These are phyloP conservation scores for Termitomyces sp. DNA, from an alignment of 768 basidiomycete genomes.

Conservation along the genomic window DNA sequence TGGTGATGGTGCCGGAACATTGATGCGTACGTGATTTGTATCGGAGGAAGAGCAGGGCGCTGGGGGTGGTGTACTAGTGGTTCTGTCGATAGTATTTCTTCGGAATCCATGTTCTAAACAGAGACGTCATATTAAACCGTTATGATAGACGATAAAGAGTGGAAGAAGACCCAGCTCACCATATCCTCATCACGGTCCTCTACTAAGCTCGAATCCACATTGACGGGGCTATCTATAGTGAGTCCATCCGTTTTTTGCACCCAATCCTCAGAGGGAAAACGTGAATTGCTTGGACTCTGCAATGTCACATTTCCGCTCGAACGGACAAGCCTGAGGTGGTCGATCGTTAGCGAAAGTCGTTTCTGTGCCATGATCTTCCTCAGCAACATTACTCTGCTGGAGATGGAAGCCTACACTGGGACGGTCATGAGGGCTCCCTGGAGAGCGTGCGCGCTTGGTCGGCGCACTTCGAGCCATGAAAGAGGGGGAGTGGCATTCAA, in stretches of 20 bases:
- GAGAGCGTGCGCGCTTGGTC: conserved; percentile 58
- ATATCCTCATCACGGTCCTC: conserved; percentile 42
- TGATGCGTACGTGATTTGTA: conserved; percentile 6
- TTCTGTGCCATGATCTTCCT: conserved; percentile 40
- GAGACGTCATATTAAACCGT: neutral
- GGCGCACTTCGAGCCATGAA: conserved; percentile 30
- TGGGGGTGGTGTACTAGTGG: neutral
- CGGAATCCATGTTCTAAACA: conserved; percentile 24
- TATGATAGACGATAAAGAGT: neutral
- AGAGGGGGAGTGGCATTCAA: conserved; percentile 47
- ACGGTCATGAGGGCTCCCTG: conserved; percentile 44
- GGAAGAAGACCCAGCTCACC: conserved; percentile 38
- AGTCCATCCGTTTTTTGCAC: conserved; percentile 64
- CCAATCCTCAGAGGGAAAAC: conserved; percentile 64
- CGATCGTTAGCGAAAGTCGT: conserved; percentile 43
- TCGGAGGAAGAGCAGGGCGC: conserved; percentile 6
- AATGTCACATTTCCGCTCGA: conserved; percentile 10
- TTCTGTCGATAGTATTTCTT: conserved; percentile 7
- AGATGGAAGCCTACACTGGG: conserved; percentile 40
- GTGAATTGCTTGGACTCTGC: conserved; percentile 27
- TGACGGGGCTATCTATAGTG: conserved; percentile 52
- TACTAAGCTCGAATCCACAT: conserved; percentile 6
- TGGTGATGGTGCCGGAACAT: conserved; percentile 4
- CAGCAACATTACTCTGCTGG: neutral
- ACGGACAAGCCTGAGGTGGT: conserved; percentile 11